phyloP scores from a whole-genome alignment of 352 stramenopile species.

The Globisporangium emineosum region DNA sequence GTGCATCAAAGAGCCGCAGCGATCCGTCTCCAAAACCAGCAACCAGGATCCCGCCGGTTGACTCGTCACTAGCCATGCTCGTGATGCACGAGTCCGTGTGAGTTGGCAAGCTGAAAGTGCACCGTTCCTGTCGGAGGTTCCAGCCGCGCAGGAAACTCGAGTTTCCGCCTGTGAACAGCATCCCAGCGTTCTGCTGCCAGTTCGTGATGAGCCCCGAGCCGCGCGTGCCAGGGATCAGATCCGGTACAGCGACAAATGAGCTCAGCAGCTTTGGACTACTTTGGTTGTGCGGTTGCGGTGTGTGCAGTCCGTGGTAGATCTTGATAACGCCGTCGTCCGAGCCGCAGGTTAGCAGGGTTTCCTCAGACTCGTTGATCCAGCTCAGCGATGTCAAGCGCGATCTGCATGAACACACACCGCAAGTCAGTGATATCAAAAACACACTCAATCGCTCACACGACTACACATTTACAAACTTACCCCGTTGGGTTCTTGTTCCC shows the following conservation, averaged over 20 bases:
- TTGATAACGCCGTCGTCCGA: conserved; percentile 96
- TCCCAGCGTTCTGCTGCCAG: conserved; percentile 91
- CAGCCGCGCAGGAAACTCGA: conserved; percentile 90
- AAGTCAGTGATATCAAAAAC: not conserved
- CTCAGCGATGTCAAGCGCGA: conserved; percentile 92
- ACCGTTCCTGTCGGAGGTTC: conserved; percentile 94
- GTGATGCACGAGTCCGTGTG: conserved; percentile 90
- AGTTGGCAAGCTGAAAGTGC: conserved; percentile 75
- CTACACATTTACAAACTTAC: conserved; percentile 32
- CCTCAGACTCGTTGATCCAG: conserved; percentile 96
- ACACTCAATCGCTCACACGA: not conserved
- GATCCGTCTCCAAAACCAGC: conserved; percentile 93
- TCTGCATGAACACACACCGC: conserved; percentile 22
- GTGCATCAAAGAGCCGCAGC: conserved; percentile 93
- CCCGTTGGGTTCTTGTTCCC: conserved; percentile 80
- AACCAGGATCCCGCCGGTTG: conserved; percentile 79
- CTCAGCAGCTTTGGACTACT: conserved; percentile 81
- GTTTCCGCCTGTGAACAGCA: conserved; percentile 93
- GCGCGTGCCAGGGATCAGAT: conserved; percentile 88
- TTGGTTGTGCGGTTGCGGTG: conserved; percentile 31
- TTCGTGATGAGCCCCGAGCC: conserved; percentile 95
- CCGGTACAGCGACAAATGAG: conserved; percentile 91
- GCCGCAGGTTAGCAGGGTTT: conserved; percentile 93
- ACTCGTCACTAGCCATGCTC: conserved; percentile 79
- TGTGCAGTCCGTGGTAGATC: conserved; percentile 91